Conservation (phyloP, 176 grass and related monocot genomes). For the Oropetium thomaeum region DNA sequence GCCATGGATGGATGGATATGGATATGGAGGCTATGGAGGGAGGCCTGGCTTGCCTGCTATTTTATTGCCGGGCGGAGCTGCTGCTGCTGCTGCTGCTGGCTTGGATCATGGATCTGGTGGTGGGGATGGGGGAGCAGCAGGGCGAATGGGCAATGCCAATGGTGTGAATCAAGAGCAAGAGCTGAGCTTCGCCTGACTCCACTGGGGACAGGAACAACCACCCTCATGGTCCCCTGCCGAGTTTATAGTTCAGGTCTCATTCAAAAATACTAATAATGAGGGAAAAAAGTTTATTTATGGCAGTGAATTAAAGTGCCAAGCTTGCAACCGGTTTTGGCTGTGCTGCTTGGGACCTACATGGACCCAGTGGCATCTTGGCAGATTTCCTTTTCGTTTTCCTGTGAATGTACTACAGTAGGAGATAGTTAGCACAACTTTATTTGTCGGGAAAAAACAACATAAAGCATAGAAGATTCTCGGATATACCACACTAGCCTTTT, state of each 20-base stretch:
- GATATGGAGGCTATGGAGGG: background rate
- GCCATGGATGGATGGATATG: constrained; percentile 32
- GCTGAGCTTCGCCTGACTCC: background rate
- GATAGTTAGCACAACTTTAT: background rate
- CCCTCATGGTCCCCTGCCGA: background rate
- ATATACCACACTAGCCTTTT: background rate
- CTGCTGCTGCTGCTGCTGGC: background rate
- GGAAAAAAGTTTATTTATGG: background rate
- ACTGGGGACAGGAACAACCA: background rate
- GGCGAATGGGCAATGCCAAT: background rate
- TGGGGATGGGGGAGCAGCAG: background rate
- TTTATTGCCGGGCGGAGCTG: background rate
- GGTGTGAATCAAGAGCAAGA: background rate
- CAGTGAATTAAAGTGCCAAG: background rate
- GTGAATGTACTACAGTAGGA: background rate
- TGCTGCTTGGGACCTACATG: background rate
- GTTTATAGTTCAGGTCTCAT: too few species aligned
- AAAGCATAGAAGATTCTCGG: background rate
- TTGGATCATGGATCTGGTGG: background rate
- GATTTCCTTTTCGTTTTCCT: background rate
- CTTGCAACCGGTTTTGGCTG: background rate
- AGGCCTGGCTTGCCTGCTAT: background rate
- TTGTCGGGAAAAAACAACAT: background rate
- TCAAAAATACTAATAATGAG: too few species aligned
- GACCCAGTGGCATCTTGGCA: background rate